phyloP scores from a whole-genome alignment of 2,329 filamentous ascomycete species.

The Trichophyton rubrum region DNA sequence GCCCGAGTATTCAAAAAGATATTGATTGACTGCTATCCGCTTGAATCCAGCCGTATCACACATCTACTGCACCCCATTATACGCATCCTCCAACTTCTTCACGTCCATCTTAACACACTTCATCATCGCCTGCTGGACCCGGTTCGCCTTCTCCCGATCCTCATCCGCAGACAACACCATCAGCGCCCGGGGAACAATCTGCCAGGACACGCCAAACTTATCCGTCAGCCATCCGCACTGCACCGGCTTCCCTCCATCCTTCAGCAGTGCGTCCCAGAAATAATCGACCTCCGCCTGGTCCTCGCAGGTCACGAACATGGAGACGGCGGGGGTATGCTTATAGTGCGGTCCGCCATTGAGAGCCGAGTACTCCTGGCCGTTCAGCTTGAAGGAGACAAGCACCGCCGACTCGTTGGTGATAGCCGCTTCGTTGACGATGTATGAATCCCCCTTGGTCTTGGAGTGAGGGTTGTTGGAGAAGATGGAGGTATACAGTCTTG shows the following conservation, averaged over 20 bases:
- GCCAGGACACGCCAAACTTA: slow-evolving; percentile 38
- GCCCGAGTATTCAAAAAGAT: no score
- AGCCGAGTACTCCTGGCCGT: slow-evolving; percentile 30
- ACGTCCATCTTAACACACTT: slow-evolving; percentile 36
- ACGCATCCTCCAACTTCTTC: slow-evolving; percentile 27
- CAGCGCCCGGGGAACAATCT: slow-evolving; percentile 33
- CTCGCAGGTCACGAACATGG: slow-evolving; percentile 35
- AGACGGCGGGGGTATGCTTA: slow-evolving; percentile 32
- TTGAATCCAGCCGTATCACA: background rate
- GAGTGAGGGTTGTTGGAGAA: slow-evolving; percentile 10
- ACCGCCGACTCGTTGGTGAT: slow-evolving; percentile 22
- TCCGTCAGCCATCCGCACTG: slow-evolving; percentile 39
- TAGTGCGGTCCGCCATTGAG: slow-evolving; percentile 36
- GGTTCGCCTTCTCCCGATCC: slow-evolving; percentile 23
- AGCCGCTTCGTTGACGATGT: background rate
- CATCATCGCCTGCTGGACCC: slow-evolving; percentile 29
- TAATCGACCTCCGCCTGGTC: slow-evolving; percentile 38
- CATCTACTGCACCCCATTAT: slow-evolving; percentile 14
- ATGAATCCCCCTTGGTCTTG: background rate
- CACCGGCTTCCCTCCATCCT: slow-evolving; percentile 28
- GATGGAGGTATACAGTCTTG: slow-evolving; percentile 16
- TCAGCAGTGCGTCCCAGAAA: slow-evolving; percentile 33
- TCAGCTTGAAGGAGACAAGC: slow-evolving; percentile 30
- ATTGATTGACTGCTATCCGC: no score
- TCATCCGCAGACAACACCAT: slow-evolving; percentile 25